Evolutionary conservation across 441 rosid species (phyloP), one percentile per base, ranked within the genome.

Genomic region (Erodium texanum): DNA sequence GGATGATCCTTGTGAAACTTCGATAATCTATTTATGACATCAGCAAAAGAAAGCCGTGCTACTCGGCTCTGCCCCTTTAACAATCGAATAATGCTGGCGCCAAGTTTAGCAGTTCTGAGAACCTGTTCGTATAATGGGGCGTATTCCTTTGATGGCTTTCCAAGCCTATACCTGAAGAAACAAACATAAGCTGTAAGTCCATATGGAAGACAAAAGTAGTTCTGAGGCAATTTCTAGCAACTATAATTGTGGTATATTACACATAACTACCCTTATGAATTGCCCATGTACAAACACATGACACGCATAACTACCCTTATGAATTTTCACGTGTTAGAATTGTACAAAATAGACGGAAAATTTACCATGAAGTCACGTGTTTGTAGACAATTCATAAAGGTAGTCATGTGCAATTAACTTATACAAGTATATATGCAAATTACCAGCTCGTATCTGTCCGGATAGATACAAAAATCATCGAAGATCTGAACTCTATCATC

Each of bases 401-500:
- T 27, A 27, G 4, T 27, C 4, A 27, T 27, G 32, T 27, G 32
- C 32, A 32, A 32, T 32, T 32, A 32, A 32, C 36, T 7, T 7
- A 16, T 56, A 20, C 9, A 20, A 56, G 62, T 56, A 56, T 19
- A 56, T 16, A 50, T 19, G 62, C 62, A 56, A 7, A 19, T 65
- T 85, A 90, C 97, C 98, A 87, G 71, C 91, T 85, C 80, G 85
- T 58, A 74, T 90, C 94, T n/a, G 97, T 87, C 24, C 87, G 87
- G 64, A 90, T 45, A 18, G 88, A 87, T 66, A 85, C 75, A 68
- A 74, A 83, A 62, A 85, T 62, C 84, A 76, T 76, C 3, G 85
- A 78, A 3, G 83, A 71, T 48, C 89, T 89, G 67, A 78, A 83
- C 76, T 90, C 92, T 45, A 90, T 82, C 91, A 75, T 78, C 96